Evolutionary conservation across 306 rosid genomes (phyloP).

Genomic region (Spatholobus suberectus): DNA sequence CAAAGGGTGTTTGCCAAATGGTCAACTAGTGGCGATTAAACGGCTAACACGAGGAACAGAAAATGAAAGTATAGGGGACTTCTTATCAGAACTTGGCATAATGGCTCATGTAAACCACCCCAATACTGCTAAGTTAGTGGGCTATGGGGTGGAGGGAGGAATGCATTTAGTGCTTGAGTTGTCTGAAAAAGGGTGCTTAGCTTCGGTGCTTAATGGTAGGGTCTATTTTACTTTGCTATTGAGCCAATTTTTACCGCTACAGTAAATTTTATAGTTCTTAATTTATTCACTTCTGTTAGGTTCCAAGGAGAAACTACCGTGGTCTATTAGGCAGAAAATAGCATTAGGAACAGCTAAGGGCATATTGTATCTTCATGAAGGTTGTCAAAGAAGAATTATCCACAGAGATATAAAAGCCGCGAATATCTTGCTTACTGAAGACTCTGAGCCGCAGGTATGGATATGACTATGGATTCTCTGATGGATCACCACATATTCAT

Average conservation of each 20-base stretch:
- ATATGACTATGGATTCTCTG: slow-evolving; percentile 21
- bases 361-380: slow-evolving; percentile 80
- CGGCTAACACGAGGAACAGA: slow-evolving; percentile 62
- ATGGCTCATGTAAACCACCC: slow-evolving; percentile 87
- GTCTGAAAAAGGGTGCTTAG: slow-evolving; percentile 83
- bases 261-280: neutral
- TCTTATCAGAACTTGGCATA: slow-evolving; percentile 82
- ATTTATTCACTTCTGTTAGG: slow-evolving; percentile 47
- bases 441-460: slow-evolving; percentile 75
- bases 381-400: slow-evolving; percentile 84
- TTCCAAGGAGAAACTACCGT: slow-evolving; percentile 65
- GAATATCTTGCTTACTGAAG: slow-evolving; percentile 79
- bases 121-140: slow-evolving; percentile 76
- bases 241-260: neutral
- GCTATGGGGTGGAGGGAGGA: slow-evolving; percentile 90
- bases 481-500: neutral
- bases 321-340: slow-evolving; percentile 72
- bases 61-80: slow-evolving; percentile 67
- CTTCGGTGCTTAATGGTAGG: slow-evolving; percentile 74
- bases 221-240: neutral
- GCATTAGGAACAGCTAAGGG: slow-evolving; percentile 80
- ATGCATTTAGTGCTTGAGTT: slow-evolving; percentile 78
- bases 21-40: slow-evolving; percentile 73
- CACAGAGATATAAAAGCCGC: slow-evolving; percentile 93
- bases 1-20: slow-evolving; percentile 72